Conservation (phyloP, 2,329 filamentous ascomycete genomes). For the Paecilomyces dactylethromorphus region DNA sequence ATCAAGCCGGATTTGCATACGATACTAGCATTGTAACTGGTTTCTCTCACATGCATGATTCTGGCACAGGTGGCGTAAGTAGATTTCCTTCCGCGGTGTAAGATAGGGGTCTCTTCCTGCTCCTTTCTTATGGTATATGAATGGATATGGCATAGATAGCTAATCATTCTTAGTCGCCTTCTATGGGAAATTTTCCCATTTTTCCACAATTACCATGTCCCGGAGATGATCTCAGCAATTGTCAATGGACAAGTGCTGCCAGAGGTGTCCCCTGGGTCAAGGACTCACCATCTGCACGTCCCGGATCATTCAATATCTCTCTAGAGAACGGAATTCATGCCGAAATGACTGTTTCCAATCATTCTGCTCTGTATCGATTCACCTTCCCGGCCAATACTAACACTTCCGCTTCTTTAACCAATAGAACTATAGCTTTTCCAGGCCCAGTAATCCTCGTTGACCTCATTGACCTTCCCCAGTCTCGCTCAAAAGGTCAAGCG, state of each 20-base stretch:
- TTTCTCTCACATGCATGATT: conserved; percentile 49
- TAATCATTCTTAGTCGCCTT: conserved; percentile 41
- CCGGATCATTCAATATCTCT: conserved; percentile 60
- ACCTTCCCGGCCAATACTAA: conserved; percentile 45
- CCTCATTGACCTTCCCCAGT: conserved; percentile 57
- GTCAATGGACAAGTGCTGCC: conserved; percentile 51
- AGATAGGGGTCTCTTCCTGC: not conserved
- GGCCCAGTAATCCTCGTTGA: conserved; percentile 61
- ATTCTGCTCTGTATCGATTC: conserved; percentile 60
- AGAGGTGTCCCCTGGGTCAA: conserved; percentile 45
- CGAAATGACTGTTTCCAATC: conserved; percentile 64
- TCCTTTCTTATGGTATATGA: conserved; percentile 1
- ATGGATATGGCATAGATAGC: not conserved
- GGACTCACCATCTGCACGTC: conserved; percentile 49
- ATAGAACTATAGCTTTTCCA: conserved; percentile 20
- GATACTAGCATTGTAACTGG: conserved; percentile 46
- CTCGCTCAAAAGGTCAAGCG: conserved; percentile 52
- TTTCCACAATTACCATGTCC: conserved; percentile 61
- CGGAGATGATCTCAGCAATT: conserved; percentile 55
- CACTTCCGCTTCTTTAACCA: conserved; percentile 43
- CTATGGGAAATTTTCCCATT: conserved; percentile 66
- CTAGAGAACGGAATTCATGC: conserved; percentile 52
- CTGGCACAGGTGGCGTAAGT: conserved; percentile 43
- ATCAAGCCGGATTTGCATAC: conserved; percentile 52
- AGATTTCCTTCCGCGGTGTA: not conserved